Evolutionary conservation across 2,329 filamentous ascomycete species (phyloP).

Genomic region (Cytospora leucostoma): DNA sequence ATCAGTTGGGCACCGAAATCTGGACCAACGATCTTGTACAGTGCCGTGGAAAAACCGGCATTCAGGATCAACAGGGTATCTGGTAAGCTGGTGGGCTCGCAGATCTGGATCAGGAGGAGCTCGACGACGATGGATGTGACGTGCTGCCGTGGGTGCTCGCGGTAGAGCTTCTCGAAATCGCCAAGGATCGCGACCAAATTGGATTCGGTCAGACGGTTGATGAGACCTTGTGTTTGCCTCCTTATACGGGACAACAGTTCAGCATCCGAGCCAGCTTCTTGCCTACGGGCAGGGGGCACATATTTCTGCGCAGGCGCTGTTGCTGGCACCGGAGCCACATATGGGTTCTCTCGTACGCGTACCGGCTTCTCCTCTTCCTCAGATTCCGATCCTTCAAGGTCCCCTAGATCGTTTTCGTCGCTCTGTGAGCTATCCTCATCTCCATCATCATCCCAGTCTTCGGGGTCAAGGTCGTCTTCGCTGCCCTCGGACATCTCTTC

Average conservation of each 20-base stretch:
- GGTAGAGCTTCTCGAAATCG: conserved; percentile 82
- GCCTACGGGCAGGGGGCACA: conserved; percentile 81
- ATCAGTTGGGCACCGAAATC: conserved; percentile 89
- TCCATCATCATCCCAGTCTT: conserved; percentile 35
- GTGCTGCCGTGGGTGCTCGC: conserved; percentile 80
- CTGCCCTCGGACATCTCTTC: conserved; percentile 36
- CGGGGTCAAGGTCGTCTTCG: conserved; percentile 28
- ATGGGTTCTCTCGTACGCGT: conserved; percentile 73
- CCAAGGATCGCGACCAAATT: conserved; percentile 83
- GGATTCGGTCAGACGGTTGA: conserved; percentile 91
- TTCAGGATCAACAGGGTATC: conserved; percentile 91
- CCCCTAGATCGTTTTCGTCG: conserved; percentile 42
- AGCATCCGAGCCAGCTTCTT: conserved; percentile 60
- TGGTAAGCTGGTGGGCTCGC: conserved; percentile 73
- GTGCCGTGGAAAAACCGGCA: conserved; percentile 82
- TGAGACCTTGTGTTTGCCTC: conserved; percentile 80
- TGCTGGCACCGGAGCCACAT: conserved; percentile 67
- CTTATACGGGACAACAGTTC: conserved; percentile 70
- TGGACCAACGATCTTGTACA: conserved; percentile 84
- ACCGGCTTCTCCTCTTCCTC: conserved; percentile 35
- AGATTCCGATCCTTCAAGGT: conserved; percentile 40
- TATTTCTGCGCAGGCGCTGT: conserved; percentile 66
- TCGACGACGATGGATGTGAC: conserved; percentile 81
- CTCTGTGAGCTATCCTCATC: conserved; percentile 36
- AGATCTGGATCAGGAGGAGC: conserved; percentile 75